Evolutionary conservation across 345 rosid genomes (phyloP), one percentile per base, ranked within the genome.

Genomic region (Ceriops tagal): DNA sequence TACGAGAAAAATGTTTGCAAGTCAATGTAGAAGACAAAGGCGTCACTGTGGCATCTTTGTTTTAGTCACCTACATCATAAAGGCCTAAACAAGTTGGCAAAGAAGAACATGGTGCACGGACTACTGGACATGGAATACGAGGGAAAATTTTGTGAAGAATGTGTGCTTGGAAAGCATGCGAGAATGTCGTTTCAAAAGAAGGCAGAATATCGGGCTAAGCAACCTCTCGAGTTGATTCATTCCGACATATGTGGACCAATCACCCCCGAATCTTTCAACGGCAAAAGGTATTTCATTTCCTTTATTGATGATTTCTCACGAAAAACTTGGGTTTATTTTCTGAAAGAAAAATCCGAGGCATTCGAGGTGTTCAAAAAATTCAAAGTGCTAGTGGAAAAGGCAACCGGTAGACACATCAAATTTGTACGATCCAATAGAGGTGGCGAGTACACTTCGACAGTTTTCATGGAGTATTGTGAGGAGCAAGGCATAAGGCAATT

Each of bases 1-100:
- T 64, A 1, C 22, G 37, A 64, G 68, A 64, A 64, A 64, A 26
- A 9, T 43, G 68, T 64, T 64, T 64, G 68, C 58, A 28, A 64
- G 56, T 63, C 7, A 13, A 63, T 20, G 24, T 63, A 37, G 53
- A 63, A 37, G 53, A 64, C 20, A 64, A 64, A 64, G 32, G 56
- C 53, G 0, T 64, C 56, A 64, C 24, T 64, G 30, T 64, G 34
- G 55, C 67, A 64, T 46, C 31, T 64, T 10, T 0, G n/a, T 1
- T 62, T 30, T 1, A n/a, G n/a, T 9, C 65, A 62, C 24, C n/a
- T 62, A 15, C 22, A 62, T 19, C n/a, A 15, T 0, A 10, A 4
- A 10, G 65, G 47, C 10, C 15, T 62, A 32, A n/a, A 34, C 18
- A 16, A 13, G 46, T 62, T 62, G 11, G 22, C 9, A 62, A 62